These are phyloP conservation scores for Penicillium sp. DNA, from an alignment of 2,329 filamentous ascomycete genomes.

Conservation along the genomic window DNA sequence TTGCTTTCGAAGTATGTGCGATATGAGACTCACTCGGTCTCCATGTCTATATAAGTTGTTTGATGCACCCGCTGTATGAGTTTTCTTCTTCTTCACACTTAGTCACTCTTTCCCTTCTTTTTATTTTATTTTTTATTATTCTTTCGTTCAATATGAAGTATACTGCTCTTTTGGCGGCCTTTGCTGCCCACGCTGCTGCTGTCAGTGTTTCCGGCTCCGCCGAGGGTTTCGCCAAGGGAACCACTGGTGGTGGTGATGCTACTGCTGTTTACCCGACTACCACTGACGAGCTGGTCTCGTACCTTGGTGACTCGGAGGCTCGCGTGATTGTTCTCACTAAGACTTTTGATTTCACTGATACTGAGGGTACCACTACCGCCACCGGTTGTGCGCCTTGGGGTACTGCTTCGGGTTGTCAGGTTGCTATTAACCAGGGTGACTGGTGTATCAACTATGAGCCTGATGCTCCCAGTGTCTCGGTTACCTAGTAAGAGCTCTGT, in stretches of 20 bases:
- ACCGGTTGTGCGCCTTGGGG: constrained; percentile 61
- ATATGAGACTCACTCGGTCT: background rate
- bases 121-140: background rate
- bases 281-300: constrained; percentile 58
- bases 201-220: constrained; percentile 34
- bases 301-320: constrained; percentile 55
- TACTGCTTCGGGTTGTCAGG: constrained; percentile 54
- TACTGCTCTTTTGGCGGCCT: constrained; percentile 16
- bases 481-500: constrained; percentile 27
- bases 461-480: constrained; percentile 49
- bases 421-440: constrained; percentile 59
- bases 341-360: constrained; percentile 48
- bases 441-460: constrained; percentile 63
- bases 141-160: constrained; percentile 18
- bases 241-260: constrained; percentile 61
- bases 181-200: constrained; percentile 22
- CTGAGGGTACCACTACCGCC: constrained; percentile 52
- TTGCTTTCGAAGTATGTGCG: background rate
- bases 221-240: constrained; percentile 54
- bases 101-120: constrained; percentile 3
- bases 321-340: constrained; percentile 54
- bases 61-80: background rate
- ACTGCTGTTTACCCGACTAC: constrained; percentile 55
- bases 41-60: constrained; percentile 2
- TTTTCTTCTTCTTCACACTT: background rate